Conservation (phyloP, 805 yeast species). For the Alloascoidea africana region DNA sequence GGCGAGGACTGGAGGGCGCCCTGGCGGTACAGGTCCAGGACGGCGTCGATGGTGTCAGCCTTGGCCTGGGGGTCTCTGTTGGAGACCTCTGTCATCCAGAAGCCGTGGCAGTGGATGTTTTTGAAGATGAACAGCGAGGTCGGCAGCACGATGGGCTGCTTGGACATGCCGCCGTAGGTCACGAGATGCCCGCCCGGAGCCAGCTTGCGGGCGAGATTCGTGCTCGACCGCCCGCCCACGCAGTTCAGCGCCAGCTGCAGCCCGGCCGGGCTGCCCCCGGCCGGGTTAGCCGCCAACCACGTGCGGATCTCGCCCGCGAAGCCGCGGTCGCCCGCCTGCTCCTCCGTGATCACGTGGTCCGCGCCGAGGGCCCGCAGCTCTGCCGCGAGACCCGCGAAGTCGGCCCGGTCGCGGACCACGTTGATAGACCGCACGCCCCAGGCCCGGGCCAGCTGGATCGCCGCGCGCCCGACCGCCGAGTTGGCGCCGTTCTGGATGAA, state of each 20-base stretch:
- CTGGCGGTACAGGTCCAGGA: neutral
- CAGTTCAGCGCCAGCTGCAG: conserved; percentile 79
- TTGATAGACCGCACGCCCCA: conserved; percentile 74
- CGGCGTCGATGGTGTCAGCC: neutral
- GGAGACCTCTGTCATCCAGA: conserved; percentile 39
- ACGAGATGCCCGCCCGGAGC: conserved; percentile 60
- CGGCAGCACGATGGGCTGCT: conserved; percentile 86
- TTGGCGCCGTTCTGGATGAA: conserved; percentile 94
- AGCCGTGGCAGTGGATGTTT: conserved; percentile 73
- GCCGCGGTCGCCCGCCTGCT: conserved; percentile 55
- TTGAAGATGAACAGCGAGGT: conserved; percentile 84
- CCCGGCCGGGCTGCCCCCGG: too few relatives aligned
- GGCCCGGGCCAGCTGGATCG: conserved; percentile 70
- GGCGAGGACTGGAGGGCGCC: neutral
- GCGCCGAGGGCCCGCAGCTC: conserved; percentile 63
- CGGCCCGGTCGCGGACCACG: conserved; percentile 76
- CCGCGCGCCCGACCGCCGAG: conserved; percentile 87
- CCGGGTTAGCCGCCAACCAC: conserved; percentile 26
- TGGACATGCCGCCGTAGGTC: conserved; percentile 96
- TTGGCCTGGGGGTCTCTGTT: neutral
- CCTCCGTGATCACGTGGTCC: conserved; percentile 79
- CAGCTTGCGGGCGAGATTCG: conserved; percentile 74
- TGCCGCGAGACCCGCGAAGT: conserved; percentile 44
- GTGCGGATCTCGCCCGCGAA: conserved; percentile 41
- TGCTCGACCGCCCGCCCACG: conserved; percentile 80